Percentiles rank a stretch among this genome's conserved stretches.
Conservation (phyloP, 2,329 filamentous ascomycete species). For the Escovopsis sp. region DNA sequence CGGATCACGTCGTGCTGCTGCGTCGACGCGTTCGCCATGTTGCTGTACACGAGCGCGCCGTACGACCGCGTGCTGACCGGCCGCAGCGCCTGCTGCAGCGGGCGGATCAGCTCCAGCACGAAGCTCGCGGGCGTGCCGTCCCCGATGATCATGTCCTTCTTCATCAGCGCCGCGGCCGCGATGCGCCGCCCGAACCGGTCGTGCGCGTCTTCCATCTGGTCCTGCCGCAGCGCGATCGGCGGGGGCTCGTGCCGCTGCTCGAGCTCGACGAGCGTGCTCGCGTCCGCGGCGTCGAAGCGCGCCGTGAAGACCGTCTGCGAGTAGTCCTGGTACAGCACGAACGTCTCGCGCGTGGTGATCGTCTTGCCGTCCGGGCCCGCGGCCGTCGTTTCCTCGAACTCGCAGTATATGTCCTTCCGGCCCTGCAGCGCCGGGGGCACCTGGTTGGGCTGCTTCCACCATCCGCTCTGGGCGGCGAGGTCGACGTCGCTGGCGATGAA, state of each 20-base stretch:
- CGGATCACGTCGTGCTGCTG: conserved; percentile 87
- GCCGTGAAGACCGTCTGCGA: conserved; percentile 82
- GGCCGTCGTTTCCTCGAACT: conserved; percentile 63
- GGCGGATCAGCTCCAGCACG: conserved; percentile 62
- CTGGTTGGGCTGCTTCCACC: conserved; percentile 74
- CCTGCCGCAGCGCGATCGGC: conserved; percentile 68
- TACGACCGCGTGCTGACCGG: conserved; percentile 84
- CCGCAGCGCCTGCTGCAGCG: conserved; percentile 55
- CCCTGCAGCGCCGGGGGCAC: conserved; percentile 71
- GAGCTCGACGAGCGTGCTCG: conserved; percentile 52
- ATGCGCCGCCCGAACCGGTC: conserved; percentile 68
- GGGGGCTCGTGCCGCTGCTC: conserved; percentile 81
- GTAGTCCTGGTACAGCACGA: conserved; percentile 88
- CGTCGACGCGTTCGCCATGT: conserved; percentile 85
- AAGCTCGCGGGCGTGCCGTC: conserved; percentile 71
- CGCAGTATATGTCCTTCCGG: conserved; percentile 68
- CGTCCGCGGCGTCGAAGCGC: conserved; percentile 60
- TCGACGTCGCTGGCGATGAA: conserved; percentile 84
- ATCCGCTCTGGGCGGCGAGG: conserved; percentile 54
- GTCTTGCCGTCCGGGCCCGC: conserved; percentile 55
- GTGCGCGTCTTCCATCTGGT: conserved; percentile 81
- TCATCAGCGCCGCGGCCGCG: conserved; percentile 49
- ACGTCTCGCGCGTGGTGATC: conserved; percentile 63
- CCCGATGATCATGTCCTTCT: conserved; percentile 67
- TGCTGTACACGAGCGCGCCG: conserved; percentile 84